Percentiles rank a stretch among this genome's conserved stretches.
Evolutionary conservation across 106 monocot genomes (phyloP).

Genomic region (Apostasia ramifera): DNA sequence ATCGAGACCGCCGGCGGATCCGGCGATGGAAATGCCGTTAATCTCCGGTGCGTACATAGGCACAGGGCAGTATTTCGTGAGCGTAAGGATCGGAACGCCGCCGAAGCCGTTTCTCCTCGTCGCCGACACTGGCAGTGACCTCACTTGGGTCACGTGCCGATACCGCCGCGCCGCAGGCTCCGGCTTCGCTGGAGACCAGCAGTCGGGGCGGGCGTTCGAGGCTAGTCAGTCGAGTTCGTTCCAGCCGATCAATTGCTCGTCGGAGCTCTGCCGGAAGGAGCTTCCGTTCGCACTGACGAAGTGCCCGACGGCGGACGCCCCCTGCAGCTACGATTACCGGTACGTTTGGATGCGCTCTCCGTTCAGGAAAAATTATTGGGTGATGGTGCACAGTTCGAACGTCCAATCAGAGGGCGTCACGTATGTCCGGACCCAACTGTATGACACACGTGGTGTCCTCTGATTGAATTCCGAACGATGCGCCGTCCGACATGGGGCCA

Average conservation of each 20-base stretch:
- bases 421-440: no score
- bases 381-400: no score
- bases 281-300: slow-evolving; percentile 53
- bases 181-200: background rate
- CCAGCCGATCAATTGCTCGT: slow-evolving; percentile 46
- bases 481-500: no score
- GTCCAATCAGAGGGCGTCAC: no score
- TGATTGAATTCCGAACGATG: no score
- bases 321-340: slow-evolving; percentile 71
- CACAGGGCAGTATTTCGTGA: slow-evolving; percentile 72
- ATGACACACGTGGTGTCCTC: no score
- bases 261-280: slow-evolving; percentile 27
- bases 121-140: slow-evolving; percentile 91
- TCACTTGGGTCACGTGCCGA: slow-evolving; percentile 85
- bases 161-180: background rate
- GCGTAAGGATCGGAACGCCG: slow-evolving; percentile 70
- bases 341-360: slow-evolving; percentile 5
- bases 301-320: slow-evolving; percentile 37
- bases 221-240: slow-evolving; percentile 40
- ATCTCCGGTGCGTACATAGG: slow-evolving; percentile 64
- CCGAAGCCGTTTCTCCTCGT: slow-evolving; percentile 52
- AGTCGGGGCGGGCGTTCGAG: slow-evolving; percentile 19
- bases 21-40: slow-evolving; percentile 61
- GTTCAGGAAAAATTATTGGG: no score
- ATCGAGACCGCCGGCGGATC: background rate